phyloP scores from a whole-genome alignment of 2,329 filamentous ascomycete species.

The Apiospora aurea region DNA sequence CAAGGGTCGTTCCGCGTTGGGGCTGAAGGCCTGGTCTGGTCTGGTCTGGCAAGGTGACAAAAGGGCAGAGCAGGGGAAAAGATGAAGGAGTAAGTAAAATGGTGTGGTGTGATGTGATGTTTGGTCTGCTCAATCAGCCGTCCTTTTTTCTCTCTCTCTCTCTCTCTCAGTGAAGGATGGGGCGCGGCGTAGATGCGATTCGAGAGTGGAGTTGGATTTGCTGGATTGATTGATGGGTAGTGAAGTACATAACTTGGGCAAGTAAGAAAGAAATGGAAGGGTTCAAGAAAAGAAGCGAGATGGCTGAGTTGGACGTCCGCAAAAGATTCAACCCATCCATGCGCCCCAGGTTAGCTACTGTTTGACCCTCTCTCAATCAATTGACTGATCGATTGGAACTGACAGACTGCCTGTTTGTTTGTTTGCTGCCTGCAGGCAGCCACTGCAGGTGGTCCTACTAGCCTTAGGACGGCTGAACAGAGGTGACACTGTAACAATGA shows the following conservation, averaged over 20 bases:
- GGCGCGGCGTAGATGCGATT: conserved; percentile 3
- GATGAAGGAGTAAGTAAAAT: neutral
- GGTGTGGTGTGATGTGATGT: conserved; percentile 4
- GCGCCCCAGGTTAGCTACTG: neutral
- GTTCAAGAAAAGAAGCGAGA: conserved; percentile 1
- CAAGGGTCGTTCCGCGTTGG: conserved; percentile 3
- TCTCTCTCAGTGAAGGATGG: neutral
- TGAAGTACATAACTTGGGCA: too few species aligned
- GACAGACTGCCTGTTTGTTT: too few species aligned
- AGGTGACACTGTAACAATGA: too few species aligned
- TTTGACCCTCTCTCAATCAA: too few species aligned
- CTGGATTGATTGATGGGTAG: neutral
- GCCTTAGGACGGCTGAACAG: too few species aligned
- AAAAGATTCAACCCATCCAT: neutral
- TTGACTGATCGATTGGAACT: too few species aligned
- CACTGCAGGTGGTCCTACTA: too few species aligned
- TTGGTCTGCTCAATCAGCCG: neutral
- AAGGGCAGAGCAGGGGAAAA: neutral
- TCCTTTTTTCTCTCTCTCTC: neutral
- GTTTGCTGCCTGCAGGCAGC: neutral
- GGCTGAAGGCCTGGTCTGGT: neutral
- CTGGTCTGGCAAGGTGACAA: neutral
- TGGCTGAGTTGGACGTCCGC: neutral
- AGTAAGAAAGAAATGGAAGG: neutral
- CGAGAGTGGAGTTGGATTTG: conserved; percentile 2